These are phyloP conservation scores for Spergularia bocconei DNA, from an alignment of 148 eudicot species.

Conservation along the genomic window DNA sequence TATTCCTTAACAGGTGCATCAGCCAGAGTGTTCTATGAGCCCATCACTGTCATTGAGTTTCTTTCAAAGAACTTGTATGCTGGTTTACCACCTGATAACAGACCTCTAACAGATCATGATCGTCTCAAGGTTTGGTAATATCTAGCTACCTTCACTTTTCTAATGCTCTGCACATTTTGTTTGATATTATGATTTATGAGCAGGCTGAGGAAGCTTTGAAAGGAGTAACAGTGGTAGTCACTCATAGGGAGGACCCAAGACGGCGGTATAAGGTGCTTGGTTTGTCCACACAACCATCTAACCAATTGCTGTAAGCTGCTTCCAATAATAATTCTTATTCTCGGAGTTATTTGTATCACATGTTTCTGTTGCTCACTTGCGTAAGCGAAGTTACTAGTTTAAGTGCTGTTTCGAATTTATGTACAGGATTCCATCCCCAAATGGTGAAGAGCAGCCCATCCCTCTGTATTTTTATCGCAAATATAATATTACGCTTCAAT, in stretches of 20 bases:
- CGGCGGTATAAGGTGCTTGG: constrained; percentile 22
- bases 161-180: too few relatives aligned
- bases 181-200: background rate
- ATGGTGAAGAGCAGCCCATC: constrained; percentile 34
- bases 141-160: too few relatives aligned
- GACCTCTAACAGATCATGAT: constrained; percentile 43
- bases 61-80: constrained; percentile 32
- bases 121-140: too few relatives aligned
- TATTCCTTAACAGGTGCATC: too few relatives aligned
- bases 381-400: background rate
- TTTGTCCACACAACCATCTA: constrained; percentile 19
- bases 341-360: background rate
- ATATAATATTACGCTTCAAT: constrained; percentile 35
- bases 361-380: background rate
- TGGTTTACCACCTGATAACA: constrained; percentile 23
- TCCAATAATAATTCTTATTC: background rate
- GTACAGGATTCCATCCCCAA: constrained; percentile 31
- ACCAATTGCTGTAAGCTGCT: constrained; percentile 15
- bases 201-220: constrained; percentile 41
- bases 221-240: constrained; percentile 36
- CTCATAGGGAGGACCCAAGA: constrained; percentile 34
- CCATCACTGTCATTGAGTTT: constrained; percentile 34
- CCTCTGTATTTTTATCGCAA: constrained; percentile 41
- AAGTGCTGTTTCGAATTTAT: background rate
- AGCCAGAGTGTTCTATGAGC: constrained; percentile 45